phyloP scores from a whole-genome alignment of 768 basidiomycete genomes.

The Leccinum variicolor region DNA sequence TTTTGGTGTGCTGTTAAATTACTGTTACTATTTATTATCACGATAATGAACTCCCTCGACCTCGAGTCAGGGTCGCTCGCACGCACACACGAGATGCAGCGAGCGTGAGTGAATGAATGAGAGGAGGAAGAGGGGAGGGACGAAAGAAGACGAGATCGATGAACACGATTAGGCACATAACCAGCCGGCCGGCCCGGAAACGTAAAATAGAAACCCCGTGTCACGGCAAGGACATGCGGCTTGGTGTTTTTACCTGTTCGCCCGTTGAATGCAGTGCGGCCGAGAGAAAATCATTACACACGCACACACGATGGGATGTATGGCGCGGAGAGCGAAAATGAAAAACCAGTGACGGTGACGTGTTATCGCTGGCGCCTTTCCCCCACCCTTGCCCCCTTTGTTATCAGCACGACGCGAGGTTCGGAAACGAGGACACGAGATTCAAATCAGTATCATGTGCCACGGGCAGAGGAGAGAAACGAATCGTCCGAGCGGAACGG shows the following conservation, averaged over 20 bases:
- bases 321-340: background rate
- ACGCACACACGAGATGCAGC: background rate
- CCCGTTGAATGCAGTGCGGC: conserved; percentile 8
- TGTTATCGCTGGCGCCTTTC: background rate
- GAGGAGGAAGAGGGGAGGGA: background rate
- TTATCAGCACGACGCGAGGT: background rate
- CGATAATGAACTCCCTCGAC: background rate
- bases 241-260: background rate
- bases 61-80: background rate
- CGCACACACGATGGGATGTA: background rate
- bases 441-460: background rate
- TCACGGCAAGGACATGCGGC: background rate
- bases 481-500: background rate
- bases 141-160: background rate
- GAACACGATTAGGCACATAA: background rate
- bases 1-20: background rate
- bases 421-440: background rate
- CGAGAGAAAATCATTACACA: conserved; percentile 8
- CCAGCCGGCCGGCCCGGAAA: background rate
- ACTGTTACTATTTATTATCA: background rate
- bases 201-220: background rate
- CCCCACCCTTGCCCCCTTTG: background rate
- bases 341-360: conserved; percentile 9
- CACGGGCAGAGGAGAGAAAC: background rate
- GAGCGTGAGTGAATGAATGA: background rate